phyloP scores from a whole-genome alignment of 192 early-diverging fungal genomes.

The Fimicolochytrium jonesii region DNA sequence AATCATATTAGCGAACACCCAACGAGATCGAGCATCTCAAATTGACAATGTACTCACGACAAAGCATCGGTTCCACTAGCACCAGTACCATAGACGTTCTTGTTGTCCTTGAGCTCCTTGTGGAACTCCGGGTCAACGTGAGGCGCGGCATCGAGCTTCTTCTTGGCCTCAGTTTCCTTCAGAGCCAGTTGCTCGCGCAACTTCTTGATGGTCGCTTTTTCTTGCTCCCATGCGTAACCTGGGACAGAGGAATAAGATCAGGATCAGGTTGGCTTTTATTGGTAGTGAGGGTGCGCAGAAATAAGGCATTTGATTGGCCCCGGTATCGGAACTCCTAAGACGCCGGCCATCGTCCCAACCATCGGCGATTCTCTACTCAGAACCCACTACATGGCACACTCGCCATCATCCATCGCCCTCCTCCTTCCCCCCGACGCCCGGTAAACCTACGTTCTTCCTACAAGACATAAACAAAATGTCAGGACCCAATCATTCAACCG shows the following conservation, averaged over 20 bases:
- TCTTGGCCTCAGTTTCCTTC: slow-evolving; percentile 13
- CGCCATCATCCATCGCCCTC: not conserved
- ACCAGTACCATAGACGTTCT: not conserved
- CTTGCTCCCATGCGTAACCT: slow-evolving; percentile 12
- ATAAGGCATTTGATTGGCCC: not conserved
- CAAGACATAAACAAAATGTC: not conserved
- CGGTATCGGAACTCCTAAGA: not conserved
- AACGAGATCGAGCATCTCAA: too few species aligned
- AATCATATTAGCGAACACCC: too few species aligned
- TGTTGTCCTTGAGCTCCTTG: slow-evolving; percentile 2
- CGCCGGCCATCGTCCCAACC: not conserved
- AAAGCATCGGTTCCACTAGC: slow-evolving; percentile 9
- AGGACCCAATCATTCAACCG: slow-evolving; percentile 2
- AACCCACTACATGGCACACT: not conserved
- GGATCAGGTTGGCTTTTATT: not conserved
- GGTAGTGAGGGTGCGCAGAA: not conserved
- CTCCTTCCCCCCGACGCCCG: too few species aligned
- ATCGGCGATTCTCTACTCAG: not conserved
- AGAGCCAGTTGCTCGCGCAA: slow-evolving; percentile 13
- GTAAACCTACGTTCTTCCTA: not conserved
- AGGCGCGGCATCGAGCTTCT: slow-evolving; percentile 18
- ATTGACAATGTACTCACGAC: too few species aligned
- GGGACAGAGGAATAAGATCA: not conserved
- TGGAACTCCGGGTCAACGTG: slow-evolving; percentile 19
- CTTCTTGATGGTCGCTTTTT: slow-evolving; percentile 20